A percentile compares a stretch with the other conserved stretches of the same genome.
Conservation (phyloP, 75 land plant genomes). For the Ceratopteris richardii region DNA sequence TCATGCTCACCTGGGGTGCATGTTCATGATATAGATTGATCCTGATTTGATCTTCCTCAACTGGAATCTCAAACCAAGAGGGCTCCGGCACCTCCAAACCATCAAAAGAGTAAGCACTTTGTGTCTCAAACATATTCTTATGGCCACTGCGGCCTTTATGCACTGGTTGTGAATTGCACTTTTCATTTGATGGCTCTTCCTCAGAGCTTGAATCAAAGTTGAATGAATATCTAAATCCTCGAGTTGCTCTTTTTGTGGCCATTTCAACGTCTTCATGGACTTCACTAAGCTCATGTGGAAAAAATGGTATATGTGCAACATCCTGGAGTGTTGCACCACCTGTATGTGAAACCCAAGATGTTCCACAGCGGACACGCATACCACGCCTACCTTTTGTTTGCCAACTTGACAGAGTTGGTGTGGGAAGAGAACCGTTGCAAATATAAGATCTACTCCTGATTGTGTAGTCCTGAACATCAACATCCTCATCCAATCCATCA, state of each 20-base stretch:
- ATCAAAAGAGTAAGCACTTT: neutral
- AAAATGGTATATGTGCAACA: neutral
- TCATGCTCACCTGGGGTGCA: slow-evolving; percentile 59
- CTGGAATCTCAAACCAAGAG: slow-evolving; percentile 46
- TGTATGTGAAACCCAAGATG: slow-evolving; percentile 17
- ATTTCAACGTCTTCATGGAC: slow-evolving; percentile 7
- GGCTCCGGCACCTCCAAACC: neutral
- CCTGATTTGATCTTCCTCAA: slow-evolving; percentile 33
- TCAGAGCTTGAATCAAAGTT: neutral
- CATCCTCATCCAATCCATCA: neutral
- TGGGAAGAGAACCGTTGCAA: neutral
- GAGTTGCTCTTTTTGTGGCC: no score
- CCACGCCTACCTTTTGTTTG: slow-evolving; percentile 66
- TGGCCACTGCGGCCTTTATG: neutral
- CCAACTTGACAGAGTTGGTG: slow-evolving; percentile 50
- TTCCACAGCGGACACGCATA: slow-evolving; percentile 30
- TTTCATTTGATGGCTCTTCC: neutral
- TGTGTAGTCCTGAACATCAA: neutral
- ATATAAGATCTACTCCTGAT: neutral
- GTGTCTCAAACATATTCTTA: neutral
- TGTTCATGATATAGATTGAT: slow-evolving; percentile 37
- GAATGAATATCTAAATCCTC: neutral
- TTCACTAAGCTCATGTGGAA: slow-evolving; percentile 6
- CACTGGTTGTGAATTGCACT: neutral
- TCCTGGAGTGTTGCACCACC: slow-evolving; percentile 7